Evolutionary conservation across 2,329 filamentous ascomycete species (phyloP), one percentile per base, ranked within the genome.

Genomic region (Anisogramma anomala): DNA sequence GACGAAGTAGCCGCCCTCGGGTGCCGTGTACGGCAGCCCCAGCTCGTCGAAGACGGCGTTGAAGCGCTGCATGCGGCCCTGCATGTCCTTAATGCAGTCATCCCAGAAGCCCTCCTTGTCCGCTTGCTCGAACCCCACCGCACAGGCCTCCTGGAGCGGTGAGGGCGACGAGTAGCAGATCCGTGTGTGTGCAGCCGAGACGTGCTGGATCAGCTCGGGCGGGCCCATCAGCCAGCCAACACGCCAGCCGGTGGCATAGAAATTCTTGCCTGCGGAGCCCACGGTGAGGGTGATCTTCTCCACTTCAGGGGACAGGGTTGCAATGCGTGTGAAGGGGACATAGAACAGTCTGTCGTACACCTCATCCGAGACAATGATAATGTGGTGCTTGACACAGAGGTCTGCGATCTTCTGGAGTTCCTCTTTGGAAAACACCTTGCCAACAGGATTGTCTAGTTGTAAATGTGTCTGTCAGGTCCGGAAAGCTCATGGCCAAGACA

Each of bases 271-370:
- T 1, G 87, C 91, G 0, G 87, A 94, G 15, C 91, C 91, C 22
- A 98, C 91, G 0, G 91, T 96, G 36, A 98, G 64, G 4, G 91
- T 96, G 50, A 94, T 72, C 44, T 77, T 77, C 52, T 87, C 87
- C 38, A 96, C 78, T 59, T 95, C 87, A 0, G 88, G 87, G 0
- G 86, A 94, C 14, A 98, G 68, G 0, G 87, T 95, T 18, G 85
- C 85, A 41, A 96, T 82, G 52, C 91, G 77, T 1, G 88, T 96
- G 58, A 96, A 98, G 1, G 89, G 89, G 1, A 87, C 84, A 58
- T 96, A 98, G 71, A 82, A 95, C 1, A 98, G 75, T 19, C 87
- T 79, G 61, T 98, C 91, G 60, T 98, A 98, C 50, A 98, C 84
- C 62, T 91, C 84, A 50, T 91, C 84, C 0, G 83, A 88, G 39